Conservation (phyloP, 768 basidiomycete species). For the Kwoniella bestiolae region DNA sequence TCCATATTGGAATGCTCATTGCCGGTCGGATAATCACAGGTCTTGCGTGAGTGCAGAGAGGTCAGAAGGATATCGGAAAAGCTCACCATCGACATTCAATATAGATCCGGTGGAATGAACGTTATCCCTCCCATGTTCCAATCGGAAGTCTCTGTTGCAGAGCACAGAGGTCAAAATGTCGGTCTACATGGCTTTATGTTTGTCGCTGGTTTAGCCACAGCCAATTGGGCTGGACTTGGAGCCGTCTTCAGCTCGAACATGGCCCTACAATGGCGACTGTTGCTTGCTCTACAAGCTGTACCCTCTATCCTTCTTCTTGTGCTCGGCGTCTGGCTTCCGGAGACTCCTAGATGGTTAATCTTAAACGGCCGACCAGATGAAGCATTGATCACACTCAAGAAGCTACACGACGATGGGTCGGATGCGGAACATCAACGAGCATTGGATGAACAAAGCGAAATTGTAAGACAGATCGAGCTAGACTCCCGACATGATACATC, state of each 20-base stretch:
- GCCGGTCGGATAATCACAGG: constrained; percentile 9
- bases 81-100: neutral
- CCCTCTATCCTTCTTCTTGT: neutral
- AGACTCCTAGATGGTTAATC: neutral
- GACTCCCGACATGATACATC: neutral
- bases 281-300: neutral
- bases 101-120: constrained; percentile 6
- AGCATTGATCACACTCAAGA: neutral
- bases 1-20: constrained; percentile 9
- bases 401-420: neutral
- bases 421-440: constrained; percentile 1
- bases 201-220: constrained; percentile 5
- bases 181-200: constrained; percentile 10
- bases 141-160: constrained; percentile 13
- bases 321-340: neutral
- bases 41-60: neutral
- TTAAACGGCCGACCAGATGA: neutral
- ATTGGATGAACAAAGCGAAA: neutral
- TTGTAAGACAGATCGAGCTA: constrained; percentile 8
- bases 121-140: constrained; percentile 10
- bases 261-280: neutral
- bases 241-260: neutral
- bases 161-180: constrained; percentile 7
- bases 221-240: constrained; percentile 7
- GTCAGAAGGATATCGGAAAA: too few relatives aligned